Percentiles rank a stretch among this genome's conserved stretches.
phyloP scores from a whole-genome alignment of 1,284 basidiomycete genomes.

The Sphaerobolus stellatus region DNA sequence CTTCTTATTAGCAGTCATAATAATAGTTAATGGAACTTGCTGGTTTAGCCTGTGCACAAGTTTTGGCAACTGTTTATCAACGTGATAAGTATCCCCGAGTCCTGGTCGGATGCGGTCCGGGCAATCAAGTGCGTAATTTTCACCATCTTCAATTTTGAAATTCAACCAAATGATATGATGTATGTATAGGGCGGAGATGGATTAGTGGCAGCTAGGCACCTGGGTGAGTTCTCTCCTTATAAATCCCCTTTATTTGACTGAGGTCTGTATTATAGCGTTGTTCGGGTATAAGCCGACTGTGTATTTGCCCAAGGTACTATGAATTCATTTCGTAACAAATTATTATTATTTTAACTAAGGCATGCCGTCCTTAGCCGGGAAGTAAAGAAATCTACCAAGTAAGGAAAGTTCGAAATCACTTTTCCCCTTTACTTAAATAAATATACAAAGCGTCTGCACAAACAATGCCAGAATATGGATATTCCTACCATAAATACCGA shows the following conservation, averaged over 20 bases:
- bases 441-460: conserved; percentile 63
- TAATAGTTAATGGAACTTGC: conserved; percentile 94
- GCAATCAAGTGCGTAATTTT: conserved; percentile 64
- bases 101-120: conserved; percentile 93
- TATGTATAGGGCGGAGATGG: conserved; percentile 83
- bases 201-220: conserved; percentile 92
- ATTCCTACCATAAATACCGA: conserved; percentile 55
- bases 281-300: conserved; percentile 85
- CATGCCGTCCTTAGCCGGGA: conserved; percentile 57
- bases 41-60: conserved; percentile 93
- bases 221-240: conserved; percentile 54
- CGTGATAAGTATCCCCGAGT: conserved; percentile 68
- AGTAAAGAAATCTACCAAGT: conserved; percentile 88
- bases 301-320: conserved; percentile 86
- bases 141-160: background rate
- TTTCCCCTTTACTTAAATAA: too few relatives aligned
- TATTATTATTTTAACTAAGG: background rate
- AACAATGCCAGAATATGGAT: conserved; percentile 85
- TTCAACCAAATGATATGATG: background rate
- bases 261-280: conserved; percentile 55
- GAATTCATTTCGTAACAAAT: background rate
- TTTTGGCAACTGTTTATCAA: conserved; percentile 75
- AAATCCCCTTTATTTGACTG: background rate
- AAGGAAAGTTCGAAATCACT: conserved; percentile 8
- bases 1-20: background rate